Percentiles rank a stretch among this genome's conserved stretches.
Evolutionary conservation across 495 filamentous ascomycete species (phyloP).

Genomic region (Aspergillus biplanus): DNA sequence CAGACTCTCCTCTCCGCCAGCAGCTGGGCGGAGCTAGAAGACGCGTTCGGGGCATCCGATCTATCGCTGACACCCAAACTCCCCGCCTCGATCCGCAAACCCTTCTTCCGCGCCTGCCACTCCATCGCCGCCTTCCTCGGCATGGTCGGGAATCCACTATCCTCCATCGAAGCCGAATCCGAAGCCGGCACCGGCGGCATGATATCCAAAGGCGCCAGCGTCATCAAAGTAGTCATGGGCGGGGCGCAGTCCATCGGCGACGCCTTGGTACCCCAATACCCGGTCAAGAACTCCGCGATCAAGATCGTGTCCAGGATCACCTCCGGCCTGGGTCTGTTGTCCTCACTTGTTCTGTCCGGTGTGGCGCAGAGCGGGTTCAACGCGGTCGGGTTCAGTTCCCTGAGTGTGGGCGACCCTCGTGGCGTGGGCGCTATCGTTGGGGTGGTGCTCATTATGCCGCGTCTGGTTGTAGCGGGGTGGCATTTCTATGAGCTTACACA

Average conservation of each 20-base stretch:
- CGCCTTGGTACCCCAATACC: background rate
- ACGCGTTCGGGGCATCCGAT: background rate
- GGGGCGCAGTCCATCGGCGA: background rate
- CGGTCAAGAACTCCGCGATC: background rate
- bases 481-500: constrained; percentile 11
- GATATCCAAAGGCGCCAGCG: background rate
- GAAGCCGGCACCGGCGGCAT: background rate
- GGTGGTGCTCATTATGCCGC: background rate
- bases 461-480: constrained; percentile 1
- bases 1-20: background rate
- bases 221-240: background rate
- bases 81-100: background rate
- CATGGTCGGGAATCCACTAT: background rate
- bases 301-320: background rate
- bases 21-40: background rate
- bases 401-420: background rate
- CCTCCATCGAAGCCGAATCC: background rate
- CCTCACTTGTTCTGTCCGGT: background rate
- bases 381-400: background rate
- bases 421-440: background rate
- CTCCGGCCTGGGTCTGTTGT: background rate
- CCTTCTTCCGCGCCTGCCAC: constrained; percentile 2
- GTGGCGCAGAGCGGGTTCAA: background rate
- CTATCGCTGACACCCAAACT: background rate
- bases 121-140: background rate